phyloP scores from a whole-genome alignment of 2,329 filamentous ascomycete genomes.

The Ustilaginoidea virens region DNA sequence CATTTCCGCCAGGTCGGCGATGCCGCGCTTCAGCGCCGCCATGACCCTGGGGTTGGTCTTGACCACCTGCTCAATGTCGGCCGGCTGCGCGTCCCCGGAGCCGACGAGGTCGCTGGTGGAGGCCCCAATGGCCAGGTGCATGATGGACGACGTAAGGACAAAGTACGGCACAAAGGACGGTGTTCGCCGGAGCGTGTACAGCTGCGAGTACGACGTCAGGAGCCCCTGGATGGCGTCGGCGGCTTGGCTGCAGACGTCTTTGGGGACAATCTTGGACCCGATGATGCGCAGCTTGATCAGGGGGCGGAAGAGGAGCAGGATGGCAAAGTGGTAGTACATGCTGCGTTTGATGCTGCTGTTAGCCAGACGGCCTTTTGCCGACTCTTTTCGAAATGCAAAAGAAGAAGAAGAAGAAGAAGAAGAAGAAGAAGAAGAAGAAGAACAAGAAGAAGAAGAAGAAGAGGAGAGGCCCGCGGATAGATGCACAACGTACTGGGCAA shows the following conservation, averaged over 20 bases:
- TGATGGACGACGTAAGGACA: conserved; percentile 44
- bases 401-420: no score
- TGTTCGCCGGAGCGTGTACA: conserved; percentile 42
- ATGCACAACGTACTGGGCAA: conserved; percentile 46
- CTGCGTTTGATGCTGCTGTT: no score
- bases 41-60: conserved; percentile 24
- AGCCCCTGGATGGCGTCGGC: conserved; percentile 44
- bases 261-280: conserved; percentile 45
- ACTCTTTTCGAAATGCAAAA: no score
- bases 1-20: conserved; percentile 45
- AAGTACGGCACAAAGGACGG: conserved; percentile 48
- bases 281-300: conserved; percentile 50
- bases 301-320: conserved; percentile 59
- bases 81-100: conserved; percentile 4
- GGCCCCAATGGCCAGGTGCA: conserved; percentile 40
- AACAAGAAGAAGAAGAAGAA: no score
- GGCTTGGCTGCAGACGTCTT: conserved; percentile 49
- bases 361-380: no score
- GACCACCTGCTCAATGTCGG: conserved; percentile 17
- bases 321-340: conserved; percentile 57
- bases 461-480: no score
- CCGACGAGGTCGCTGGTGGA: conserved; percentile 10
- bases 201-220: conserved; percentile 38
- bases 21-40: conserved; percentile 35
- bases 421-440: no score